Percentiles rank a stretch among this genome's conserved stretches.
These are phyloP conservation scores for Batkoa obscura DNA, from an alignment of 371 early-diverging fungal species.

Conservation along the genomic window DNA sequence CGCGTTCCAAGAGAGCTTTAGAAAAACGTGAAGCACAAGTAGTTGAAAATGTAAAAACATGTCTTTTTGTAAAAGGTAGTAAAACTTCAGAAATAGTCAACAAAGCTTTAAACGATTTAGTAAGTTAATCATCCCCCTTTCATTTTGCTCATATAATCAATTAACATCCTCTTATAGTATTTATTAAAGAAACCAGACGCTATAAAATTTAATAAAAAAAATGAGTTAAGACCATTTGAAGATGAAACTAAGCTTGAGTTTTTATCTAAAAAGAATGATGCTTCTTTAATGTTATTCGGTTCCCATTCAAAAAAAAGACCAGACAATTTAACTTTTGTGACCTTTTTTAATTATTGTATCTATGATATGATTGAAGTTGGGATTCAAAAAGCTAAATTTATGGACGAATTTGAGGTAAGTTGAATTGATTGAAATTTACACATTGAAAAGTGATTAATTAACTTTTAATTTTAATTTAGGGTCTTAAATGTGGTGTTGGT, in stretches of 20 bases:
- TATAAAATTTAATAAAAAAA: constrained; percentile 76
- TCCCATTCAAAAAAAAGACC: constrained; percentile 92
- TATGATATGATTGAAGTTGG: constrained; percentile 93
- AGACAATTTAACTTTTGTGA: constrained; percentile 70
- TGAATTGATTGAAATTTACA: not conserved
- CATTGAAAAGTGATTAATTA: too few relatives aligned
- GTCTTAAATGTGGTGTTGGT: constrained; percentile 61
- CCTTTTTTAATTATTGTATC: constrained; percentile 80
- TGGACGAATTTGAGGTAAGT: constrained; percentile 52
- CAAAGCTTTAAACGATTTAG: constrained; percentile 75
- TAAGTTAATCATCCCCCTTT: too few relatives aligned
- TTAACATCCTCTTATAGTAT: constrained; percentile 29
- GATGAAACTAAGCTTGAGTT: constrained; percentile 81
- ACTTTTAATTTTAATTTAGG: constrained; percentile 12
- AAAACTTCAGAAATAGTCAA: constrained; percentile 68
- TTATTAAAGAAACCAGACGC: constrained; percentile 79
- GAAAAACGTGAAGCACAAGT: constrained; percentile 78
- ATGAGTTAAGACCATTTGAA: constrained; percentile 91
- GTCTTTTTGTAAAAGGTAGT: constrained; percentile 72
- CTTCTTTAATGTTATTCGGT: constrained; percentile 72
- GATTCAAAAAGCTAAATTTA: constrained; percentile 36
- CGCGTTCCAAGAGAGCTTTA: constrained; percentile 64
- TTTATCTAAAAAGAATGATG: constrained; percentile 84
- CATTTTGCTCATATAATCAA: not conserved
- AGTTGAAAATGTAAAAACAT: constrained; percentile 75